phyloP scores from a whole-genome alignment of 1,284 basidiomycete species.

The Porogramme epimiltina region DNA sequence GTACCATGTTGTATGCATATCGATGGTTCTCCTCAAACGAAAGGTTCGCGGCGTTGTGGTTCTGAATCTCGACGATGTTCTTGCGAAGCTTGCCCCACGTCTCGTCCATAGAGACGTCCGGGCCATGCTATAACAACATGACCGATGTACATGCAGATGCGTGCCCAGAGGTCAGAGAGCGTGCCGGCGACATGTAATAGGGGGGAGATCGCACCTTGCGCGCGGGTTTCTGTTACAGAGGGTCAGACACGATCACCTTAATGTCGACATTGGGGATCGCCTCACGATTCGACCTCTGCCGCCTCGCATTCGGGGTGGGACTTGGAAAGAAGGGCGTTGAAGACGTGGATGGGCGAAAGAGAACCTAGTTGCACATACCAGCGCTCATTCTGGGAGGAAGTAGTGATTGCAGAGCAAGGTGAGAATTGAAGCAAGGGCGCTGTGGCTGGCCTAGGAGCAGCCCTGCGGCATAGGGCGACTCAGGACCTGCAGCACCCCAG shows the following conservation, averaged over 20 bases:
- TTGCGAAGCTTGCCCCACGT: slow-evolving; percentile 77
- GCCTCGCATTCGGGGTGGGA: slow-evolving; percentile 27
- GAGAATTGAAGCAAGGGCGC: too few relatives aligned
- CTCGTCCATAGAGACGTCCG: slow-evolving; percentile 67
- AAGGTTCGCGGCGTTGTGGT: slow-evolving; percentile 89
- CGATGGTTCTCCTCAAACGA: slow-evolving; percentile 98
- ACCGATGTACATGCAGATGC: neutral
- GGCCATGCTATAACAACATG: slow-evolving; percentile 52
- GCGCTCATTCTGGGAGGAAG: too few relatives aligned
- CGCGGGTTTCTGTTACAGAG: slow-evolving; percentile 50
- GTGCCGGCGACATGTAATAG: neutral
- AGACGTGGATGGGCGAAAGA: neutral
- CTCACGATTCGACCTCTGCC: slow-evolving; percentile 47
- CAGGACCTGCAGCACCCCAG: too few relatives aligned
- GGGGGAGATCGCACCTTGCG: slow-evolving; percentile 43
- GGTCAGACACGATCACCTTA: slow-evolving; percentile 20
- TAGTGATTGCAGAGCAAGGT: too few relatives aligned
- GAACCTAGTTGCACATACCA: too few relatives aligned
- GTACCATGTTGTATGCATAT: slow-evolving; percentile 92
- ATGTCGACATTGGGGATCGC: slow-evolving; percentile 20
- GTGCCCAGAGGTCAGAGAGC: slow-evolving; percentile 11
- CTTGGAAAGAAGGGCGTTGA: slow-evolving; percentile 9
- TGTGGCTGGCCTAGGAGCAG: too few relatives aligned
- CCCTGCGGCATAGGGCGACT: too few relatives aligned
- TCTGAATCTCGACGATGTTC: slow-evolving; percentile 95